Base-by-base conservation (phyloP, 768 basidiomycete genomes). In the Amanita jacksonii region DNA sequence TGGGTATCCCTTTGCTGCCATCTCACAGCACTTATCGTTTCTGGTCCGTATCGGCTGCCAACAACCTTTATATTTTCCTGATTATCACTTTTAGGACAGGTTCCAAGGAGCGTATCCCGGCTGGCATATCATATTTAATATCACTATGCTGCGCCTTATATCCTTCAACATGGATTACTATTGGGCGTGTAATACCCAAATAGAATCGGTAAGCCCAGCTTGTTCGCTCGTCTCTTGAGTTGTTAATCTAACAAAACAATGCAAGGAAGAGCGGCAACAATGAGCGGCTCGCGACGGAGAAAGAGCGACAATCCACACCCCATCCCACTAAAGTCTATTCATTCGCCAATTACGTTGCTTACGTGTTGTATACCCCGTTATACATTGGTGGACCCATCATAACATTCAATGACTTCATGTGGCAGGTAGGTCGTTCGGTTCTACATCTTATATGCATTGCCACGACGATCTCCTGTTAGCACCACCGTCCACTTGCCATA, bases 301-400 rank as follows among this genome's bases (percentile, higher is more conserved):
- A 79, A 50, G 70, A 82, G 48, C 76, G 89, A 23, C 68, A 74
- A 16, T 54, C 64, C 3, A 63, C 68, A 1, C 54, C 76, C 2
- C 86, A 90, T 48, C 55, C 77, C 1, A 57, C 60, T 8, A 67
- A 71, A 8, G 61, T 70, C 40, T 96, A 92, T 57, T 73, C 76
- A 1, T 81, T 78, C 51, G 38, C 63, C 13, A 84, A 85, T 54
- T 94, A 89, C 58, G 41, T 96, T 8, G 72, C 85, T 18, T 98
- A 97, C 56, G 70, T 74, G n/a, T 63, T 97, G 6, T 99, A 98
- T 56, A 79, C 93, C 0, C 93, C 96, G 1, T 67, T 98, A 8
- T 99, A 97, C 57, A 86, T 98, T 40, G 93, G 88, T 1, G 94
- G 96, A 0, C 96, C 96, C 0, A 93, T 98, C 52, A 77, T 98